A percentile compares a stretch with the other conserved stretches of the same genome.
Evolutionary conservation across 805 yeast genomes (phyloP).

Genomic region (Saccharomycopsis fibuligera): DNA sequence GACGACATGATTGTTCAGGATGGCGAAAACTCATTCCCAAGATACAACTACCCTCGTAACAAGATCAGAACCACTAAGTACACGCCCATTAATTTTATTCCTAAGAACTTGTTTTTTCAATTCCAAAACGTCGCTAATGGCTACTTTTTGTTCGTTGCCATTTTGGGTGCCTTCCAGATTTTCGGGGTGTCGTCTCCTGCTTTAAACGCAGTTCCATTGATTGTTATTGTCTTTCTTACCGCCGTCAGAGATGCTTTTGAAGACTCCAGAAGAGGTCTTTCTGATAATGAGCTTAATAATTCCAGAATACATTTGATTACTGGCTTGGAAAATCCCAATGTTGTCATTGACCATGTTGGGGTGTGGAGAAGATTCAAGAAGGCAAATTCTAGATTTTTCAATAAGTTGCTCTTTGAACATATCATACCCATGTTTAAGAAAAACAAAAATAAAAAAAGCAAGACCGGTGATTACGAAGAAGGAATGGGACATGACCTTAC

Average conservation of each 20-base stretch:
- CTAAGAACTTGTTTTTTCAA: slow-evolving; percentile 48
- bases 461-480: slow-evolving; percentile 24
- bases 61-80: slow-evolving; percentile 59
- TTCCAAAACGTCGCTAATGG: slow-evolving; percentile 54
- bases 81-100: slow-evolving; percentile 46
- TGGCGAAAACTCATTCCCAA: slow-evolving; percentile 25
- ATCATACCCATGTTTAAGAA: slow-evolving; percentile 12
- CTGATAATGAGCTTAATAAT: slow-evolving; percentile 65
- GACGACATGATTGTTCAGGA: slow-evolving; percentile 30
- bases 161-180: slow-evolving; percentile 55
- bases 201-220: slow-evolving; percentile 72
- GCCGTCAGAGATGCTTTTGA: slow-evolving; percentile 75
- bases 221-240: slow-evolving; percentile 69
- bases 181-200: slow-evolving; percentile 74
- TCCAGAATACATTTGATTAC: slow-evolving; percentile 50
- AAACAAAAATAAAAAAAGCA: slow-evolving; percentile 1
- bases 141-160: slow-evolving; percentile 50
- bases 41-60: slow-evolving; percentile 41
- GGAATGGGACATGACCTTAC: slow-evolving; percentile 23
- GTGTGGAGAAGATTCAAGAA: slow-evolving; percentile 69
- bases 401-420: slow-evolving; percentile 1
- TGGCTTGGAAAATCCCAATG: slow-evolving; percentile 54
- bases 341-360: slow-evolving; percentile 45
- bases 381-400: slow-evolving; percentile 35
- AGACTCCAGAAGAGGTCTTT: slow-evolving; percentile 58